A percentile compares a stretch with the other conserved stretches of the same genome.
Conservation (phyloP, 2,329 filamentous ascomycete species). For the Calonectria ilicicola region DNA sequence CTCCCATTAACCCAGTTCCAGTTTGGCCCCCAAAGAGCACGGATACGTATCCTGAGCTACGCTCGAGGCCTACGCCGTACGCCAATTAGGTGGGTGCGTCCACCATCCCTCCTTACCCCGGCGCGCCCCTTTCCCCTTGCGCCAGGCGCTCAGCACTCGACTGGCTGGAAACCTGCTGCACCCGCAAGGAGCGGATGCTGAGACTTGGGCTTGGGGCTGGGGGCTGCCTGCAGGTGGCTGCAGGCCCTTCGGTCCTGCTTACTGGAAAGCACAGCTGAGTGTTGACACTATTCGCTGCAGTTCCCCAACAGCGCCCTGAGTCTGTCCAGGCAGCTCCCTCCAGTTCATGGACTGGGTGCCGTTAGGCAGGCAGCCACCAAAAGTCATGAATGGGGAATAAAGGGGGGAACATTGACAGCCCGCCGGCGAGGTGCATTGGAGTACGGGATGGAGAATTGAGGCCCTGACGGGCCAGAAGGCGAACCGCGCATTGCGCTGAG, state of each 20-base stretch:
- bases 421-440: conserved; percentile 9
- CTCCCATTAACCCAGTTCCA: background rate
- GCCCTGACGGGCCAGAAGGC: background rate
- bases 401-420: background rate
- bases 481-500: conserved; percentile 20
- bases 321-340: conserved; percentile 3
- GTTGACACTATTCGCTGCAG: conserved; percentile 14
- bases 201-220: conserved; percentile 6
- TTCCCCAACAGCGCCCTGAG: conserved; percentile 10
- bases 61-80: background rate
- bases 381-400: conserved; percentile 4
- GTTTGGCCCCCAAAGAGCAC: conserved; percentile 1
- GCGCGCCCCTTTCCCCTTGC: conserved; percentile 35
- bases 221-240: conserved; percentile 33
- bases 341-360: conserved; percentile 9
- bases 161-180: conserved; percentile 33
- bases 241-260: background rate
- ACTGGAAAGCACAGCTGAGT: background rate
- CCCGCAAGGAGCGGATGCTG: conserved; percentile 16
- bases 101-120: background rate
- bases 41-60: background rate
- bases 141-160: conserved; percentile 30
- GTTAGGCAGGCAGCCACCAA: conserved; percentile 15
- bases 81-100: conserved; percentile 13
- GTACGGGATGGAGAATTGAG: background rate